Conservation (phyloP, 805 yeast species). For the Saccharomycopsis selenospora region DNA sequence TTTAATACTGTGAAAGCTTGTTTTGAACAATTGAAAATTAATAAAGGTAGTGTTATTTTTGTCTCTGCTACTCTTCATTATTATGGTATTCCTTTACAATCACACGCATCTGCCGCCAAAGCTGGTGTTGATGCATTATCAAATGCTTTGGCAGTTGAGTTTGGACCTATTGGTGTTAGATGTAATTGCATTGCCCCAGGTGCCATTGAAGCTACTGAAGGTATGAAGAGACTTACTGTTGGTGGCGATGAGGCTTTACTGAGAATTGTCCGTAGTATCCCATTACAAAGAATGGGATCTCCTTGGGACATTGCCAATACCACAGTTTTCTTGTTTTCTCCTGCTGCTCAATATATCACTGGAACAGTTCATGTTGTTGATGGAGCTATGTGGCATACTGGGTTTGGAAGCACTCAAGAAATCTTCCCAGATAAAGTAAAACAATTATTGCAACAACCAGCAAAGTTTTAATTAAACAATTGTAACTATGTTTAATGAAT, state of each 20-base stretch:
- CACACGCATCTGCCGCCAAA: conserved; percentile 91
- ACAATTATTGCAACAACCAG: conserved; percentile 27
- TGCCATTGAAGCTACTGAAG: conserved; percentile 81
- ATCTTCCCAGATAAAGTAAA: conserved; percentile 38
- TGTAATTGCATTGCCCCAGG: conserved; percentile 90
- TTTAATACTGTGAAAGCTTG: conserved; percentile 85
- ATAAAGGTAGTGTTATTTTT: conserved; percentile 67
- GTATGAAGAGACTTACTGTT: conserved; percentile 55
- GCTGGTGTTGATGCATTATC: conserved; percentile 91
- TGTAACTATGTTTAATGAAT: too few species aligned
- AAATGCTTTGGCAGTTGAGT: conserved; percentile 78
- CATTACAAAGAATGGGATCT: conserved; percentile 34
- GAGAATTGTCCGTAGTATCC: conserved; percentile 43
- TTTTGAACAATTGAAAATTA: conserved; percentile 52
- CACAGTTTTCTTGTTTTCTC: conserved; percentile 76
- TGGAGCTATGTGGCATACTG: conserved; percentile 87
- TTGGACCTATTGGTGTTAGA: conserved; percentile 84
- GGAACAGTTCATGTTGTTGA: conserved; percentile 81
- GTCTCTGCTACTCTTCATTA: conserved; percentile 88
- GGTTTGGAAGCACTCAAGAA: conserved; percentile 32
- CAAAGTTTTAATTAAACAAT: conserved; percentile 37
- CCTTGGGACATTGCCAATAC: conserved; percentile 80
- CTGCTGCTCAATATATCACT: conserved; percentile 69
- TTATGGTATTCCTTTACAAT: conserved; percentile 80
- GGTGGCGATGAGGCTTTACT: conserved; percentile 30